Conservation (phyloP, 208 protist genomes). For the Acanthamoeba castellanii region DNA sequence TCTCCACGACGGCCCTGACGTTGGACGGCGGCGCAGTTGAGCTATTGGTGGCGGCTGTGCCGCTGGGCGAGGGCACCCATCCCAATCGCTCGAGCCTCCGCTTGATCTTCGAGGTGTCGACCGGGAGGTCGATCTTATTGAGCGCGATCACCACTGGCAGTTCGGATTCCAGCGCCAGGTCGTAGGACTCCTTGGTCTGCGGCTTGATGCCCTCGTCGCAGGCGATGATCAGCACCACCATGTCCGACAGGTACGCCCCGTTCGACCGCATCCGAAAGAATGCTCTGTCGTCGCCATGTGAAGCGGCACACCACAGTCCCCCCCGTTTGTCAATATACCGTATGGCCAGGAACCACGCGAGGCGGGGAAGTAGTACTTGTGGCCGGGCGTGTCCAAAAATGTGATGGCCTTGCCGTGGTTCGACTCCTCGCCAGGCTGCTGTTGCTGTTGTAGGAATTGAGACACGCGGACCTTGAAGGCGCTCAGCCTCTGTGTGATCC, state of each 20-base stretch:
- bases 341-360: neutral
- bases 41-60: constrained; percentile 83
- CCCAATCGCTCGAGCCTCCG: constrained; percentile 86
- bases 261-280: constrained; percentile 94
- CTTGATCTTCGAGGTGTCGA: constrained; percentile 87
- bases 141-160: constrained; percentile 96
- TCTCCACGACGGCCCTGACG: constrained; percentile 84
- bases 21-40: neutral
- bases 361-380: constrained; percentile 82
- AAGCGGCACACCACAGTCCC: neutral
- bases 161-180: constrained; percentile 52
- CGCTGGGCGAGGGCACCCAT: constrained; percentile 68
- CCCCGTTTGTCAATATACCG: neutral
- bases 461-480: constrained; percentile 88
- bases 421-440: neutral
- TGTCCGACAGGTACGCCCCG: constrained; percentile 96
- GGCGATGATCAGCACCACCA: constrained; percentile 97
- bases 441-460: constrained; percentile 33
- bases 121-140: constrained; percentile 97
- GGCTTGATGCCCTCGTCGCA: constrained; percentile 96
- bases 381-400: constrained; percentile 99
- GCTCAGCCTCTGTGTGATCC: constrained; percentile 98
- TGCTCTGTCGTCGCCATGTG: constrained; percentile 90
- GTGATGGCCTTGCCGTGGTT: constrained; percentile 88
- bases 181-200: constrained; percentile 92